phyloP scores from a whole-genome alignment of 2,329 filamentous ascomycete genomes.

The Fusarium pseudoanthophilum region DNA sequence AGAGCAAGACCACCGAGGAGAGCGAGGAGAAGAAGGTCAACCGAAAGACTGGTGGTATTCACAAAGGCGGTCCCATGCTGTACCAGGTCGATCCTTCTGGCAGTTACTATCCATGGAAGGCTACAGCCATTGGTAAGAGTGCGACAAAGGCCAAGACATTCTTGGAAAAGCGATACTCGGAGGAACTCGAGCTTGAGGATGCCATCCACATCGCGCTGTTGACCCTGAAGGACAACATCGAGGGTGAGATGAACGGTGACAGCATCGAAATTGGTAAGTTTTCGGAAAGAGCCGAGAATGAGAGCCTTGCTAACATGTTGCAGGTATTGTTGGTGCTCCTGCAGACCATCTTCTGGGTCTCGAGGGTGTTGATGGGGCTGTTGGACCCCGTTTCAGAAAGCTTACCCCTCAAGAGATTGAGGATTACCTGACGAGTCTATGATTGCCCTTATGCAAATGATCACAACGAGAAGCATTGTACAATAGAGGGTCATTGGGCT shows the following conservation, averaged over 20 bases:
- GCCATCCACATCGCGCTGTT: conserved; percentile 97
- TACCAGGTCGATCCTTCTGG: conserved; percentile 99
- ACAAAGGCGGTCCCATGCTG: conserved; percentile 95
- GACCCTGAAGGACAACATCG: conserved; percentile 98
- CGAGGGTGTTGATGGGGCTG: conserved; percentile 86
- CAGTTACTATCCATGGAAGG: conserved; percentile 99
- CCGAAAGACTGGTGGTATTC: conserved; percentile 92
- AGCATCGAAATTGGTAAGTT: conserved; percentile 94
- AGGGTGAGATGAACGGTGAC: conserved; percentile 99
- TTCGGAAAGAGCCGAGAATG: too few species aligned
- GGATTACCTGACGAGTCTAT: conserved; percentile 99
- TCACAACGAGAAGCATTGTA: conserved; percentile 54
- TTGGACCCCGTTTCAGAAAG: conserved; percentile 91
- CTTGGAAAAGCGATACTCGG: conserved; percentile 98
- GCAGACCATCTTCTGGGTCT: conserved; percentile 93
- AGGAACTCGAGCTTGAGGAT: conserved; percentile 96
- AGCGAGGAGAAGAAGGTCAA: conserved; percentile 77
- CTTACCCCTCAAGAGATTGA: conserved; percentile 98
- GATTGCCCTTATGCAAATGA: conserved; percentile 51
- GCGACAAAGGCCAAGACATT: conserved; percentile 99
- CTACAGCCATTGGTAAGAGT: conserved; percentile 98
- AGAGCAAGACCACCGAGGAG: conserved; percentile 62
- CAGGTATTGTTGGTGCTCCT: conserved; percentile 93
- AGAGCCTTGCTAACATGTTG: conserved; percentile 36
- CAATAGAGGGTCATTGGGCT: conserved; percentile 59